Evolutionary conservation across 768 basidiomycete genomes (phyloP), one percentile per base, ranked within the genome.

Genomic region (Leccinum uliginosum): DNA sequence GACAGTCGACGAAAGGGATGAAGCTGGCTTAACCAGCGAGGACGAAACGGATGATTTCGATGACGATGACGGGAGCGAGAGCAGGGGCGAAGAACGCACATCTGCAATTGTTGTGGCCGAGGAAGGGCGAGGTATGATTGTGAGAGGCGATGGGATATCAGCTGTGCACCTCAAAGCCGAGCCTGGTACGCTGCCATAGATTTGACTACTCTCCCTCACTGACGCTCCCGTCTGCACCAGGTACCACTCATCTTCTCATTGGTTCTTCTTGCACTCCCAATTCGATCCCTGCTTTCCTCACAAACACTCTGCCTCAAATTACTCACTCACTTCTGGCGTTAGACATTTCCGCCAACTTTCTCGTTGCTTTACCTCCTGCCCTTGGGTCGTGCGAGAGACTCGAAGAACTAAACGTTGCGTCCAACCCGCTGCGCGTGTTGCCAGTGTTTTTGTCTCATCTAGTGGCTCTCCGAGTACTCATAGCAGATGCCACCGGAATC

Each of bases 351-450:
- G 84, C 85, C 60, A 95, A 95, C 71, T 88, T 89, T 64, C 80
- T 96, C 48, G 82, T 83, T 44, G 87, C 88, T 34, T 75, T 99
- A 47, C 94, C 97, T 11, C 86, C 88, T 19, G 83, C 86, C 17
- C 81, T 99, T 46, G 84, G 85, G n/a, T 74, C 83, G 14, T 97
- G 95, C 68, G 76, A 78, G 59, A 81, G 78, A 65, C 83, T 99
- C 34, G 94, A 98, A 71, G 97, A 99, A 72, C 80, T 99, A 46
- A 96, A 98, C 68, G 80, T 98, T 53, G 91, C 91, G 11, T 88
- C 85, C 51, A 99, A 99, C 70, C 90, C 91, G 7, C 79, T 98
- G 26, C 85, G 91, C 46, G 86, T 87, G n/a, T 80, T 98, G n/a
- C 97, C 97, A 15, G 78, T 85, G 26, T 98, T 95, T 73, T 79